Evolutionary conservation across 2,329 filamentous ascomycete genomes (phyloP).

Genomic region (Verticillium albo-atrum): DNA sequence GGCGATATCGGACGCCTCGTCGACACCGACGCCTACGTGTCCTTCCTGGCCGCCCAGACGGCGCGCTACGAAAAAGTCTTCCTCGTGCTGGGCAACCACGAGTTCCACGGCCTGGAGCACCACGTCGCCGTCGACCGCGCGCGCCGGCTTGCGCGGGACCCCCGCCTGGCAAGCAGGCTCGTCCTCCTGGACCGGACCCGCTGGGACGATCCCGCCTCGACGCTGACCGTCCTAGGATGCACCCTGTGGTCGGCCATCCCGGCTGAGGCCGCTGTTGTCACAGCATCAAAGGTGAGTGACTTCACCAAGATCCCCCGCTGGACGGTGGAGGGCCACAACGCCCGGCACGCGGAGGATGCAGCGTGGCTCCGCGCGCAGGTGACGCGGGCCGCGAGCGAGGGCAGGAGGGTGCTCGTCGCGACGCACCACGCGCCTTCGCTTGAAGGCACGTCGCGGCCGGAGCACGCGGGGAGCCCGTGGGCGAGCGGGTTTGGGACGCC

Average conservation of each 20-base stretch:
- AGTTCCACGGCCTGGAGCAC: constrained; percentile 43
- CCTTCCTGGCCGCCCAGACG: constrained; percentile 37
- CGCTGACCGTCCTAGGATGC: constrained; percentile 50
- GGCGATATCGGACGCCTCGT: constrained; percentile 47
- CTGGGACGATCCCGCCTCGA: constrained; percentile 32
- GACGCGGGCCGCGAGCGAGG: not conserved
- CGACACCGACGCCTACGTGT: constrained; percentile 37
- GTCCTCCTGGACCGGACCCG: constrained; percentile 37
- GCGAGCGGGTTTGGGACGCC: constrained; percentile 50
- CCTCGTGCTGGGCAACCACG: constrained; percentile 49
- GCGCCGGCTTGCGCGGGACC: constrained; percentile 30
- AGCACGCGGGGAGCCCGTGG: constrained; percentile 41
- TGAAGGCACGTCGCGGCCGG: constrained; percentile 41
- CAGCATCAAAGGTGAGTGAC: constrained; percentile 44
- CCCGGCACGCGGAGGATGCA: constrained; percentile 39
- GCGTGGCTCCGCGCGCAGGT: constrained; percentile 38
- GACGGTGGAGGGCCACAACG: constrained; percentile 45
- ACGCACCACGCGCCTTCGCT: constrained; percentile 56
- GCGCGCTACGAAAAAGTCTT: constrained; percentile 38
- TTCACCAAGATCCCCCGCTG: constrained; percentile 49
- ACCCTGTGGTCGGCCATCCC: constrained; percentile 53
- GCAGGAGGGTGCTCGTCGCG: constrained; percentile 37
- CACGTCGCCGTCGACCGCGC: constrained; percentile 31
- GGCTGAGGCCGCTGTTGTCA: constrained; percentile 26
- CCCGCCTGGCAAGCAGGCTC: constrained; percentile 29